Evolutionary conservation across 139 green algal species (phyloP).

Genomic region (Chlamydomonas incerta): DNA sequence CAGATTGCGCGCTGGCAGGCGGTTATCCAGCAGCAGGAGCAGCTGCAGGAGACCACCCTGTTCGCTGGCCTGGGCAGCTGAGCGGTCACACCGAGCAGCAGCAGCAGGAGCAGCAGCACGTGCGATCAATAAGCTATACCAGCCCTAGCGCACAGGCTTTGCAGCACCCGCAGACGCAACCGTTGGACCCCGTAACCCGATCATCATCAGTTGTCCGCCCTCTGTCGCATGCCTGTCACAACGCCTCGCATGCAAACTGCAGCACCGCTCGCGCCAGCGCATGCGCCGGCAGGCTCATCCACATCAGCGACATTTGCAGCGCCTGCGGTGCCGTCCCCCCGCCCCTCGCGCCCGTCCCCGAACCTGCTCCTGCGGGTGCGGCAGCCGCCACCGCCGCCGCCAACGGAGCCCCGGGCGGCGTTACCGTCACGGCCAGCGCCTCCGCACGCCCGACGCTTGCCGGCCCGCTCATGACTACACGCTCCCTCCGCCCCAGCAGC

Average conservation of each 20-base stretch:
- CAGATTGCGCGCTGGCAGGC: slow-evolving; percentile 26
- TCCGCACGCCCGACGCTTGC: slow-evolving; percentile 55
- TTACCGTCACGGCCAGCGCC: slow-evolving; percentile 44
- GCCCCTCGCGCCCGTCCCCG: neutral
- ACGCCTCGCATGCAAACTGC: neutral
- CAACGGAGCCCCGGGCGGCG: neutral
- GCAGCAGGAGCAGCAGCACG: too few relatives aligned
- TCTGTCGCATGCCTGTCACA: too few relatives aligned
- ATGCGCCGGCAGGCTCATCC: slow-evolving; percentile 25
- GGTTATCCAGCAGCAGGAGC: slow-evolving; percentile 16
- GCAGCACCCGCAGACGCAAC: too few relatives aligned
- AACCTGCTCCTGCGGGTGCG: too few relatives aligned
- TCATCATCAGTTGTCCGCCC: too few relatives aligned
- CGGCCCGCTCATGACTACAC: slow-evolving; percentile 55
- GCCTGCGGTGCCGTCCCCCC: neutral
- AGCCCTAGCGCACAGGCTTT: too few relatives aligned
- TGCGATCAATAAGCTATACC: too few relatives aligned
- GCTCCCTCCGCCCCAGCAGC: slow-evolving; percentile 4
- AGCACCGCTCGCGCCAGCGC: slow-evolving; percentile 30
- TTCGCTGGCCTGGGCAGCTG: slow-evolving; percentile 34
- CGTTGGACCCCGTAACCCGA: too few relatives aligned
- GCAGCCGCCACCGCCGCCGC: neutral
- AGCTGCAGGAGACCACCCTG: slow-evolving; percentile 33
- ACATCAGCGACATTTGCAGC: slow-evolving; percentile 42
- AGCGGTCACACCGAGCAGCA: neutral